Evolutionary conservation across 2,329 filamentous ascomycete genomes (phyloP), one percentile per base, ranked within the genome.

Genomic region (Canariomyces notabilis): DNA sequence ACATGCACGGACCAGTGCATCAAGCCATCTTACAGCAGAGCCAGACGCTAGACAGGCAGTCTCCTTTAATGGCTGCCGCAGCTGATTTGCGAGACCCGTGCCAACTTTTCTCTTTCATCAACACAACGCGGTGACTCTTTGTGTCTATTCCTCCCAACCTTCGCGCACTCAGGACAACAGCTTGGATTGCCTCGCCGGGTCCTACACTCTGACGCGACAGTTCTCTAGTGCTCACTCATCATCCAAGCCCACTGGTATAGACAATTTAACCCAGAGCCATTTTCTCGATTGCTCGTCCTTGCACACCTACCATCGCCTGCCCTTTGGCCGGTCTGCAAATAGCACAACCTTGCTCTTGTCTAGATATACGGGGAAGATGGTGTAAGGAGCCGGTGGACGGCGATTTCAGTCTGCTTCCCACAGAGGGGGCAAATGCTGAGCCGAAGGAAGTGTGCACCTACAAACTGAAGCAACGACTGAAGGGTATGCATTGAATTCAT

Each of bases 21-120:
- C 32, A 40, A 37, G 37, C 34, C 45, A 33, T 39, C 31, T 8
- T 12, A 37, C 22, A 16, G 22, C 44, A 42, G 37, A n/a, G 42
- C 44, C 48, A 50, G 31, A n/a, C n/a, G n/a, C n/a, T n/a, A n/a
- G n/a, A n/a, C n/a, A n/a, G n/a, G n/a, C n/a, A n/a, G n/a, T n/a
- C n/a, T 47, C 48, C 46, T 54, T 59, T 53, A 53, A 49, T 54
- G 46, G 36, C 42, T 37, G 35, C 48, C 36, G 46, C 50, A 32
- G 50, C 51, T 55, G 55, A 49, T 46, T 52, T 46, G 46, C 50
- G 51, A 47, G 49, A 49, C 54, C 42, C 42, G 45, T 26, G 46
- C 54, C 57, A 55, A 54, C 52, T 61, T 59, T 60, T 61, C 51
- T 49, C 56, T 44, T 52, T 45, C 49, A 51, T 46, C 51, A 52